These are phyloP conservation scores for Sclerotinia spermophila DNA, from an alignment of 2,329 filamentous ascomycete species.

Conservation along the genomic window DNA sequence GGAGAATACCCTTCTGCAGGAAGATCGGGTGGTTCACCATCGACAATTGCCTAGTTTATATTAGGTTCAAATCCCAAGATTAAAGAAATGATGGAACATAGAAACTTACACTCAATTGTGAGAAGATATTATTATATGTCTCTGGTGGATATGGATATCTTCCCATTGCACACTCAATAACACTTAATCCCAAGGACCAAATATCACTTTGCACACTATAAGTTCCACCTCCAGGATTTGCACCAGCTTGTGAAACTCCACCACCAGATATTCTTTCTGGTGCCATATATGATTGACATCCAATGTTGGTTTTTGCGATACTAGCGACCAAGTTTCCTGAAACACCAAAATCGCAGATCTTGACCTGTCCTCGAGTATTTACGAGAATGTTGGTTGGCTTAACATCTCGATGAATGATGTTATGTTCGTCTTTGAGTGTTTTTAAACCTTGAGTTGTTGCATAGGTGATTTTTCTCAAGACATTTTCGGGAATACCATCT, in stretches of 20 bases:
- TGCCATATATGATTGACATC: slow-evolving; percentile 99
- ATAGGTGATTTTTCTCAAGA: slow-evolving; percentile 85
- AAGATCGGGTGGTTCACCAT: slow-evolving; percentile 89
- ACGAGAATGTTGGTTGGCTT: slow-evolving; percentile 98
- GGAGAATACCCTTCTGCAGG: slow-evolving; percentile 76
- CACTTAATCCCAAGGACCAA: slow-evolving; percentile 90
- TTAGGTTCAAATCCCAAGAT: slow-evolving; percentile 14
- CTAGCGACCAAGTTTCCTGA: slow-evolving; percentile 94
- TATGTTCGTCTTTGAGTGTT: slow-evolving; percentile 93
- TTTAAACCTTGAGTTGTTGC: slow-evolving; percentile 89
- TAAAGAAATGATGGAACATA: not conserved
- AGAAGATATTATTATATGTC: slow-evolving; percentile 97
- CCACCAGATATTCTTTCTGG: slow-evolving; percentile 92
- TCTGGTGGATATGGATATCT: slow-evolving; percentile 95
- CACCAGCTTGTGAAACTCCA: slow-evolving; percentile 67
- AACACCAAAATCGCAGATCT: slow-evolving; percentile 98
- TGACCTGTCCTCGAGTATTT: slow-evolving; percentile 86
- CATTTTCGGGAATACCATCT: slow-evolving; percentile 82
- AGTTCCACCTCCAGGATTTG: slow-evolving; percentile 70
- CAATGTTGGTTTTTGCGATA: slow-evolving; percentile 98
- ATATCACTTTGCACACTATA: slow-evolving; percentile 98
- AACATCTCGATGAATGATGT: slow-evolving; percentile 97
- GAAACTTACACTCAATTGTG: slow-evolving; percentile 82
- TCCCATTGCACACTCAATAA: slow-evolving; percentile 94
- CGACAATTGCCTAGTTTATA: slow-evolving; percentile 77